Evolutionary conservation across 2,329 filamentous ascomycete genomes (phyloP).

Genomic region (Botrytis fabae): DNA sequence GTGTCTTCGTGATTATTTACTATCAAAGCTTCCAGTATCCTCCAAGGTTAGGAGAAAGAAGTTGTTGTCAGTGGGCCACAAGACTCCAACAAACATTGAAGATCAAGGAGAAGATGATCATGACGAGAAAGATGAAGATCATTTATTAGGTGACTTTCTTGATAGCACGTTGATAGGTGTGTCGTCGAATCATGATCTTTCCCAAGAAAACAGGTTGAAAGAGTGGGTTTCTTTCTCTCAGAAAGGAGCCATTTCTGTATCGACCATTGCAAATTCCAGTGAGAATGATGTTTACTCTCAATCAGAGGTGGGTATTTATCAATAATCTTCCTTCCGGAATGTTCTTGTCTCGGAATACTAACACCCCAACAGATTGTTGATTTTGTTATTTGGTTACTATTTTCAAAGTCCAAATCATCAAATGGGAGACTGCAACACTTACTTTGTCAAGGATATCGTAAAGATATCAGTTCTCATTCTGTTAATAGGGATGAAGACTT

Average conservation of each 20-base stretch:
- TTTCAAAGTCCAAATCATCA: slow-evolving; percentile 54
- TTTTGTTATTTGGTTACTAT: slow-evolving; percentile 75
- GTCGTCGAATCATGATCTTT: slow-evolving; percentile 25
- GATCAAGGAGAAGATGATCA: neutral
- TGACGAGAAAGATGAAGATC: slow-evolving; percentile 20
- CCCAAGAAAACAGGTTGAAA: slow-evolving; percentile 48
- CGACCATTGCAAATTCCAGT: slow-evolving; percentile 49
- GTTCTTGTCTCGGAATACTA: slow-evolving; percentile 19
- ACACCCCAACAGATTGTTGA: slow-evolving; percentile 62
- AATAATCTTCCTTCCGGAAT: slow-evolving; percentile 21
- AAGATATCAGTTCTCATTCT: slow-evolving; percentile 38
- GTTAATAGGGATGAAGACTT: slow-evolving; percentile 35
- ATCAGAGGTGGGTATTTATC: slow-evolving; percentile 56
- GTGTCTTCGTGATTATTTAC: slow-evolving; percentile 69
- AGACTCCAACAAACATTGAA: neutral
- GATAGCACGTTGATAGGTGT: slow-evolving; percentile 40
- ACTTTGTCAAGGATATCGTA: slow-evolving; percentile 80
- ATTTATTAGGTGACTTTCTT: slow-evolving; percentile 32
- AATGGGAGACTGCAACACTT: slow-evolving; percentile 66
- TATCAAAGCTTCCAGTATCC: slow-evolving; percentile 63
- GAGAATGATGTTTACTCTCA: slow-evolving; percentile 55
- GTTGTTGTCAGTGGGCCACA: slow-evolving; percentile 41
- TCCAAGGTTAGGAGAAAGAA: slow-evolving; percentile 64
- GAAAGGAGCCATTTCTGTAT: slow-evolving; percentile 58
- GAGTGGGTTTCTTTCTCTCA: slow-evolving; percentile 65